A percentile compares a stretch with the other conserved stretches of the same genome.
Conservation (phyloP, 441 rosid species). For the Sinapis alba region DNA sequence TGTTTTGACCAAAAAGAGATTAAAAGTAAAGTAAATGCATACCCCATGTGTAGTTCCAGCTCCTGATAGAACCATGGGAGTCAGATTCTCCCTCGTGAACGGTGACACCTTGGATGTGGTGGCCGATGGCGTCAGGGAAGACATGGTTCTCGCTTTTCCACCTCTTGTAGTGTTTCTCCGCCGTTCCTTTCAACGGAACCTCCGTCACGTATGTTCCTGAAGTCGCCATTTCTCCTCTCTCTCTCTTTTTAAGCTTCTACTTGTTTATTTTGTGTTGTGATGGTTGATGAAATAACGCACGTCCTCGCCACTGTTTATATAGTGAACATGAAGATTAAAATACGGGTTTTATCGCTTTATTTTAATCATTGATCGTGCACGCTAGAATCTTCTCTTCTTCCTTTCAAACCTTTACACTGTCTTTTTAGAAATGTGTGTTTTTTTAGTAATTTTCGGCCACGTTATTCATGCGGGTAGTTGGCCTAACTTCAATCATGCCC, state of each 20-base stretch:
- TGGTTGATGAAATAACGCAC: neutral
- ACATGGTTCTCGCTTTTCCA: conserved; percentile 25
- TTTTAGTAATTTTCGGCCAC: neutral
- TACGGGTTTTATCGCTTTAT: neutral
- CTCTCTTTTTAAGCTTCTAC: neutral
- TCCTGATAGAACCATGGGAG: conserved; percentile 20
- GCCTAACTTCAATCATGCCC: conserved; percentile 9
- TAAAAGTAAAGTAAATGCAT: neutral
- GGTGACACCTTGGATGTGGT: conserved; percentile 21
- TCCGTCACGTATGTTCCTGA: conserved; percentile 28
- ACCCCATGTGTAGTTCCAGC: conserved; percentile 26
- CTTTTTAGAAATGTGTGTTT: neutral
- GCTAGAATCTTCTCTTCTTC: neutral
- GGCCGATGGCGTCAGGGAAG: conserved; percentile 26
- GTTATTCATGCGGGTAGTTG: conserved; percentile 1
- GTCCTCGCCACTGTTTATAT: neutral
- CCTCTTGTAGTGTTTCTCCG: conserved; percentile 18
- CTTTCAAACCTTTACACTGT: neutral
- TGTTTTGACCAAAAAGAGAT: neutral
- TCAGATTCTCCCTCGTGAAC: conserved; percentile 20
- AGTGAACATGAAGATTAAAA: neutral
- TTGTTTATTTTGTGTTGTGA: neutral
- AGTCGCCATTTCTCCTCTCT: conserved; percentile 16
- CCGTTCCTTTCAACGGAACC: conserved; percentile 22
- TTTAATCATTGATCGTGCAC: neutral